Evolutionary conservation across 305 asterid species (phyloP), one percentile per base, ranked within the genome.

Genomic region (Coffea humblotiana): DNA sequence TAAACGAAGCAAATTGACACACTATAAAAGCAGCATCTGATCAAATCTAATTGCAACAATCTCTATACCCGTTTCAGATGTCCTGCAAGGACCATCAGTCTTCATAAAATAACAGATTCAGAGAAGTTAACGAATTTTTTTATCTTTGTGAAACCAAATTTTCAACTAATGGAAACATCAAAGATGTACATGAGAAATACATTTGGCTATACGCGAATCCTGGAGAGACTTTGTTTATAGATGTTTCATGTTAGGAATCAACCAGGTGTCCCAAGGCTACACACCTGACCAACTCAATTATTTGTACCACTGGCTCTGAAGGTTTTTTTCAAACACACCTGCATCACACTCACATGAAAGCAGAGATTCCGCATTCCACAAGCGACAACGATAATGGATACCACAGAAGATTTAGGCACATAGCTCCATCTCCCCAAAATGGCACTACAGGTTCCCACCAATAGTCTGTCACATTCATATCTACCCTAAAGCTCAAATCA

Each of bases 401-500:
- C 54, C 35, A 43, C 58, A 71, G 0, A 48, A 71, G n/a, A 47
- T 63, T 58, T 58, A 29, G 14, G 74, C 21, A 54, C 25, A 63
- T 56, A 52, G 32, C 16, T 16, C 13, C 72, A 65, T 63, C 56
- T 37, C 70, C 21, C 37, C 18, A 10, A 48, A 32, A 37, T 12
- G 12, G 61, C 40, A 37, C 65, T 12, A 60, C 54, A 52, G 23
- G 51, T 18, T 58, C 70, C 72, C 49, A 23, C 70, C 70, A 43
- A 68, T 19, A 61, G 58, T 35, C 23, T 56, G 37, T 61, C 40
- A 61, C 35, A 71, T 35, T n/a, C 72, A 71, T 74, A 5, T 32
- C 40, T n/a, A 72, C 8, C 43, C 66, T 27, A 74, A 58, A 71
- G 73, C 76, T 56, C 67, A 81, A 35, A 49, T 32, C 64, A 10